Evolutionary conservation across 768 basidiomycete species (phyloP).

Genomic region (Mycena vulgaris): DNA sequence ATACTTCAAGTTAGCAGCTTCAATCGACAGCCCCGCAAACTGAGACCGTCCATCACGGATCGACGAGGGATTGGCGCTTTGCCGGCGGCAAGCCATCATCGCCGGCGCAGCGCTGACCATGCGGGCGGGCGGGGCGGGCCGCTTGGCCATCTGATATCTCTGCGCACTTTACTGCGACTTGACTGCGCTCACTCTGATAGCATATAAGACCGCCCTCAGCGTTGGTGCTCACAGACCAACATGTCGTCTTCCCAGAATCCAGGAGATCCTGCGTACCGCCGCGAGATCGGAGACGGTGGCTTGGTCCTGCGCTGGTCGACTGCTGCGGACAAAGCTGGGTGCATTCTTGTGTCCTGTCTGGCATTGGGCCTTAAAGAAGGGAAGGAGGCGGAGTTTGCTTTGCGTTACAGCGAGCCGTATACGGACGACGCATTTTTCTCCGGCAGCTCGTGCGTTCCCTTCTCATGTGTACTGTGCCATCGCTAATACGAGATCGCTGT

Average conservation of each 20-base stretch:
- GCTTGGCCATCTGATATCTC: too few species aligned
- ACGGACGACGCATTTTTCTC: conserved; percentile 14
- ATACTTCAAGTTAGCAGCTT: too few species aligned
- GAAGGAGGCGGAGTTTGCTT: not conserved
- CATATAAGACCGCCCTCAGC: too few species aligned
- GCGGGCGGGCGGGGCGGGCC: too few species aligned
- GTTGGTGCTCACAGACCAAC: too few species aligned
- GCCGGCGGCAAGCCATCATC: too few species aligned
- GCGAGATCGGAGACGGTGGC: not conserved
- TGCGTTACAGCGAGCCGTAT: conserved; percentile 13
- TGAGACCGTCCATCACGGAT: too few species aligned
- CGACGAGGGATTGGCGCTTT: too few species aligned
- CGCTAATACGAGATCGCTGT: not conserved
- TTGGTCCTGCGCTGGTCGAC: conserved; percentile 26
- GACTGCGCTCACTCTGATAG: too few species aligned
- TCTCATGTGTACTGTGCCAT: not conserved
- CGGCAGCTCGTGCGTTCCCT: conserved; percentile 18
- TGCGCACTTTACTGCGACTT: too few species aligned
- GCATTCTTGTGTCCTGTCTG: conserved; percentile 6
- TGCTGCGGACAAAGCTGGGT: conserved; percentile 10
- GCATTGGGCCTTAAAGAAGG: conserved; percentile 9
- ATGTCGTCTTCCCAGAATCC: not conserved
- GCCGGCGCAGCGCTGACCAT: too few species aligned
- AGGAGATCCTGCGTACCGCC: conserved; percentile 9
- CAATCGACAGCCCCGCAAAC: too few species aligned